Evolutionary conservation across 495 filamentous ascomycete species (phyloP).

Genomic region (Trichoderma reesei): DNA sequence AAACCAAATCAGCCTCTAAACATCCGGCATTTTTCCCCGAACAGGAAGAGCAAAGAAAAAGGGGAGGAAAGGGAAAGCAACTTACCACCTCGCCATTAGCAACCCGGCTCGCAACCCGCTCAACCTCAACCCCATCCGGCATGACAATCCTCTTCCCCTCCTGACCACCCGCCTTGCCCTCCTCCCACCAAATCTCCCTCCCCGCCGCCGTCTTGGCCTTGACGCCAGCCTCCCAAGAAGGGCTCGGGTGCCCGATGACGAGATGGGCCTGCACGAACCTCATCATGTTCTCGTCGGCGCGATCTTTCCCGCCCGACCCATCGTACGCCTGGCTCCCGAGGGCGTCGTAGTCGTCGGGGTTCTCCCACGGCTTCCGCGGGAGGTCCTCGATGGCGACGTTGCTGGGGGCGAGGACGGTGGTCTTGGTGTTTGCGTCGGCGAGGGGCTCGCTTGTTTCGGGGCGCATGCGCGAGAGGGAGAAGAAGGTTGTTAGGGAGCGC

Average conservation of each 20-base stretch:
- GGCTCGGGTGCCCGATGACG: conserved; percentile 48
- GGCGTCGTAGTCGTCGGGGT: conserved; percentile 64
- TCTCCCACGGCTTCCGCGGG: conserved; percentile 91
- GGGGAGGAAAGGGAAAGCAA: background rate
- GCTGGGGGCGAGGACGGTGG: conserved; percentile 80
- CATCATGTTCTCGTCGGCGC: conserved; percentile 69
- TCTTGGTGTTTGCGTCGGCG: conserved; percentile 57
- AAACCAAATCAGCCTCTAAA: conserved; percentile 8
- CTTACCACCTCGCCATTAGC: conserved; percentile 69
- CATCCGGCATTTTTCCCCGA: too few species aligned
- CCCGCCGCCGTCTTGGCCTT: conserved; percentile 60
- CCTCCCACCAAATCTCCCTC: conserved; percentile 69
- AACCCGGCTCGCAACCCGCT: conserved; percentile 58
- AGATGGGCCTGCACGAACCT: conserved; percentile 85
- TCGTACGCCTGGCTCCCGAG: conserved; percentile 74
- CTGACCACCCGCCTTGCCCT: conserved; percentile 34
- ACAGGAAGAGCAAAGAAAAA: too few species aligned
- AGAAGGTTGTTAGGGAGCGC: conserved; percentile 78
- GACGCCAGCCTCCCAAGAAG: conserved; percentile 74
- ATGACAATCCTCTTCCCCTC: conserved; percentile 38
- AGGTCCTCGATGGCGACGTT: conserved; percentile 72
- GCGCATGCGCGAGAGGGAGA: conserved; percentile 75
- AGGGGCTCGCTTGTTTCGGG: conserved; percentile 60
- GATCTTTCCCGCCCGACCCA: conserved; percentile 65
- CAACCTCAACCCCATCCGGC: conserved; percentile 67